phyloP scores from a whole-genome alignment of 2,329 filamentous ascomycete species.

The Penicillium sp. region DNA sequence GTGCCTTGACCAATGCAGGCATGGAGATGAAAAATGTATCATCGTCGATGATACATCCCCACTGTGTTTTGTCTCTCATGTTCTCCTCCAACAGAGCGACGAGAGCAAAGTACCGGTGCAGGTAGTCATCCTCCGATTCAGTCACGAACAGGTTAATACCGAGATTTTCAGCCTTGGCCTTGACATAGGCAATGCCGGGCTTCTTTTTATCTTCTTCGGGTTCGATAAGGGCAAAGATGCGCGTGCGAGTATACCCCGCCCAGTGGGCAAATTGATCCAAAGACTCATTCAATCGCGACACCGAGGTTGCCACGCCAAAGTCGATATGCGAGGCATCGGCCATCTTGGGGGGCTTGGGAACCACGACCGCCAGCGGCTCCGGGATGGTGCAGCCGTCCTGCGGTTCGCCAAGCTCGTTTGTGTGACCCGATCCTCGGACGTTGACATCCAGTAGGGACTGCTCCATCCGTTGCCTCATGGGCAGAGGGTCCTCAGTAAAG shows the following conservation, averaged over 20 bases:
- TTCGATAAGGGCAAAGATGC: conserved; percentile 57
- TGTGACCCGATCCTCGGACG: conserved; percentile 1
- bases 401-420: conserved; percentile 13
- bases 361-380: conserved; percentile 50
- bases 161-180: conserved; percentile 39
- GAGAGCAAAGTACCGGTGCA: conserved; percentile 60
- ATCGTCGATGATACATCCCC: conserved; percentile 63
- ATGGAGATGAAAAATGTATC: conserved; percentile 66
- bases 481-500: conserved; percentile 24
- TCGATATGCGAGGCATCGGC: conserved; percentile 55
- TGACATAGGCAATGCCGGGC: conserved; percentile 25
- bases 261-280: conserved; percentile 58
- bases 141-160: conserved; percentile 47
- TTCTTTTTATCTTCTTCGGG: conserved; percentile 29
- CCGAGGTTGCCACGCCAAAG: conserved; percentile 61
- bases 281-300: conserved; percentile 54
- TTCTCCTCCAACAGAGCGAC: conserved; percentile 53
- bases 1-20: conserved; percentile 51
- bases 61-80: conserved; percentile 50
- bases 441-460: conserved; percentile 28
- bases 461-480: conserved; percentile 31
- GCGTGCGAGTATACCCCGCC: conserved; percentile 55
- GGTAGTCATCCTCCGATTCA: conserved; percentile 39
- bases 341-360: conserved; percentile 47
- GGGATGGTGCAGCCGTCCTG: conserved; percentile 44